A percentile compares a stretch with the other conserved stretches of the same genome.
Evolutionary conservation across 371 early-diverging fungal species (phyloP).

Genomic region (Dinochytrium kinnereticum): DNA sequence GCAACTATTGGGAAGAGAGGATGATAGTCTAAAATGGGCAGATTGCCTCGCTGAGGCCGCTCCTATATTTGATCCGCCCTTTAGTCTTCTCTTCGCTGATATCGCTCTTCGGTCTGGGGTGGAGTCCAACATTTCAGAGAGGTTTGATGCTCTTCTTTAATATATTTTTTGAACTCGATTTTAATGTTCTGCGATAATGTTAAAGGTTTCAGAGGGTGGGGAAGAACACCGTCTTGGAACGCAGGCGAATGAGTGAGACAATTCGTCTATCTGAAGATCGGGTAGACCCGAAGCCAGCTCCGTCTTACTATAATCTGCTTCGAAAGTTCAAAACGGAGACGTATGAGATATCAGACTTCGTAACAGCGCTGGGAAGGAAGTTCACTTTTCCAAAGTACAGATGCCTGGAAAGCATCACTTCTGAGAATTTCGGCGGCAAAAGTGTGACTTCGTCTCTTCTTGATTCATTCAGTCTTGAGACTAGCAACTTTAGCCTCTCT

Average conservation of each 20-base stretch:
- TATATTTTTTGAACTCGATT: background rate
- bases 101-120: background rate
- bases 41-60: background rate
- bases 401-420: background rate
- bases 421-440: background rate
- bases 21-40: background rate
- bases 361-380: background rate
- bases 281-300: background rate
- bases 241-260: background rate
- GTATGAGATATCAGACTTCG: background rate
- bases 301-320: background rate
- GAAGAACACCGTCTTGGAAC: background rate
- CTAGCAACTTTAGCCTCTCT: background rate
- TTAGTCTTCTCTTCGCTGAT: conserved; percentile 2
- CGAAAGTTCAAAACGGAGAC: background rate
- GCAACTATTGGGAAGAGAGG: background rate
- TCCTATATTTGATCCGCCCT: conserved; percentile 22
- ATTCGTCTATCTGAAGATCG: background rate
- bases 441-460: background rate
- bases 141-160: background rate
- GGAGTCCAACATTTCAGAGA: background rate
- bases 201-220: background rate
- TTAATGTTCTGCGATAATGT: background rate
- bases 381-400: background rate
- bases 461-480: background rate